Evolutionary conservation across 2,329 filamentous ascomycete species (phyloP).

Genomic region (Verruconis gallopava): DNA sequence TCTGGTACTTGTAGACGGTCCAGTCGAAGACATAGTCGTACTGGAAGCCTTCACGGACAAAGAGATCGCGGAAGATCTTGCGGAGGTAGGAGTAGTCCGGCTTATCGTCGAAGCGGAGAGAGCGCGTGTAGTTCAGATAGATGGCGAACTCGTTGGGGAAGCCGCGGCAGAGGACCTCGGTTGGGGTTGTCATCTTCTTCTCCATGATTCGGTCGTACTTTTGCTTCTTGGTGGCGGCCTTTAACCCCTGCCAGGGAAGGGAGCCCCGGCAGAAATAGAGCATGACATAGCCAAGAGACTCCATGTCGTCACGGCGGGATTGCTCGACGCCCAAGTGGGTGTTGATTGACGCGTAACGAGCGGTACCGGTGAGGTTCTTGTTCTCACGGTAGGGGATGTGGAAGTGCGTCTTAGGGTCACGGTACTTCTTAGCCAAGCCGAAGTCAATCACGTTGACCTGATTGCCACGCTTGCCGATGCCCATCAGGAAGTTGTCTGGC

Average conservation of each 20-base stretch:
- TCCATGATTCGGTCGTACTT: conserved; percentile 99
- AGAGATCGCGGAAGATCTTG: conserved; percentile 99
- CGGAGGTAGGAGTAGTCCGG: conserved; percentile 98
- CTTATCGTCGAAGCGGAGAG: conserved; percentile 98
- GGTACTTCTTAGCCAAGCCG: conserved; percentile 98
- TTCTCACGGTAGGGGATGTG: conserved; percentile 99
- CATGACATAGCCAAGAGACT: conserved; percentile 98
- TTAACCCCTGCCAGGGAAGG: conserved; percentile 95
- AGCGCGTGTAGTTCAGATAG: conserved; percentile 98
- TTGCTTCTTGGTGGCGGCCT: conserved; percentile 98
- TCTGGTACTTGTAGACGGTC: conserved; percentile 99
- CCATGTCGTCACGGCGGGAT: conserved; percentile 98
- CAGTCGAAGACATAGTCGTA: conserved; percentile 99
- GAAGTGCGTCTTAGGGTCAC: conserved; percentile 98
- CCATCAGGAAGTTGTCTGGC: conserved; percentile 99
- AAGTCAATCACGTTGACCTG: conserved; percentile 99
- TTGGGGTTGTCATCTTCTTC: conserved; percentile 99
- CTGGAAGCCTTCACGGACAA: conserved; percentile 97
- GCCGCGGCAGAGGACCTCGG: conserved; percentile 94
- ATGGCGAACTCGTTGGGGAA: conserved; percentile 99
- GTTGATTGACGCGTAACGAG: conserved; percentile 97
- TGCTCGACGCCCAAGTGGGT: conserved; percentile 96
- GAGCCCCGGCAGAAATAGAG: conserved; percentile 99
- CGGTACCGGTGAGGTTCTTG: conserved; percentile 99
- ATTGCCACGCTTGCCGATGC: conserved; percentile 96